Percentiles rank a stretch among this genome's conserved stretches.
These are phyloP conservation scores for Talaromyces marneffei DNA, from an alignment of 2,329 filamentous ascomycete species.

Conservation along the genomic window DNA sequence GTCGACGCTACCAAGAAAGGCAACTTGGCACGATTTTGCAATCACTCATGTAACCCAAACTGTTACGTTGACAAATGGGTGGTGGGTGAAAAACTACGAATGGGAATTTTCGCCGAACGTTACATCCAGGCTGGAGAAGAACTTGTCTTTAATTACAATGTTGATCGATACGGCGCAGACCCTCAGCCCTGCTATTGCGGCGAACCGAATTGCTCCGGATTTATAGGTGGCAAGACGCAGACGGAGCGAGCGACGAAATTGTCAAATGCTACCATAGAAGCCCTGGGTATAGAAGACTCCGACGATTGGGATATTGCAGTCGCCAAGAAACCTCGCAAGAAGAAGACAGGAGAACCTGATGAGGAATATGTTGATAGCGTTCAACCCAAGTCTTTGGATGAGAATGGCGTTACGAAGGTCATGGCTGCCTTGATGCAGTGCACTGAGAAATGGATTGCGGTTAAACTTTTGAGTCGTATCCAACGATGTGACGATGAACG, in stretches of 20 bases:
- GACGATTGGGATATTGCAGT: slow-evolving; percentile 90
- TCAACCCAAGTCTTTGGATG: slow-evolving; percentile 70
- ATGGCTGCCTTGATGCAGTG: slow-evolving; percentile 96
- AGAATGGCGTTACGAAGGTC: slow-evolving; percentile 82
- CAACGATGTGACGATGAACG: slow-evolving; percentile 80
- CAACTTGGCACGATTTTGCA: slow-evolving; percentile 94
- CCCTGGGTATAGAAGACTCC: slow-evolving; percentile 86
- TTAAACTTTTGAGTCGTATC: slow-evolving; percentile 86
- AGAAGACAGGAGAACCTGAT: slow-evolving; percentile 84
- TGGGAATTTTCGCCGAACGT: slow-evolving; percentile 95
- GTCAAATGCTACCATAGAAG: slow-evolving; percentile 82
- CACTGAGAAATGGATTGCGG: slow-evolving; percentile 98
- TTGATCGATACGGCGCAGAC: slow-evolving; percentile 94
- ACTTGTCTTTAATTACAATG: slow-evolving; percentile 98
- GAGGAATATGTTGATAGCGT: slow-evolving; percentile 93
- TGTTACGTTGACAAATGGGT: slow-evolving; percentile 99
- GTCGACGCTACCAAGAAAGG: slow-evolving; percentile 96
- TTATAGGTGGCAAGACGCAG: slow-evolving; percentile 95
- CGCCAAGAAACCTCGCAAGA: slow-evolving; percentile 84
- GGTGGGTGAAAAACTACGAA: slow-evolving; percentile 90
- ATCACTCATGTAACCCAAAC: slow-evolving; percentile 97
- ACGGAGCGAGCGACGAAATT: slow-evolving; percentile 92
- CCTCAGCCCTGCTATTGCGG: slow-evolving; percentile 96
- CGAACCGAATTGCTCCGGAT: slow-evolving; percentile 90
- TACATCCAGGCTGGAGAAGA: slow-evolving; percentile 84